Evolutionary conservation across 805 yeast genomes (phyloP), one percentile per base, ranked within the genome.

Genomic region (Geotrichum ghanense): DNA sequence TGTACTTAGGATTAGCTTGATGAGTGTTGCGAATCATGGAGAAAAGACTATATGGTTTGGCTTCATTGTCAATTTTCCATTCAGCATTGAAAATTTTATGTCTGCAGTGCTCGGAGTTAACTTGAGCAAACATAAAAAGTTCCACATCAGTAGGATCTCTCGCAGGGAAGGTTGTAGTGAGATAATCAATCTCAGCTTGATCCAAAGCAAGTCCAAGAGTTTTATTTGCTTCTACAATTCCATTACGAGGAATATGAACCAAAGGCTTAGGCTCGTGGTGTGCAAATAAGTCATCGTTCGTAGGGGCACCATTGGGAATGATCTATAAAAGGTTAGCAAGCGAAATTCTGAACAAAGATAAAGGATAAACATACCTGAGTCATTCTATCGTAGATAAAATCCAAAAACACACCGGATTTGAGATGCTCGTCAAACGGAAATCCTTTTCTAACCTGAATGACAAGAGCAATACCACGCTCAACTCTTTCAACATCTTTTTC

Each of bases 111-210:
- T 92, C 99, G 22, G 97, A 88, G 72, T 92, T 92, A 55, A 92
- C 98, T 70, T 92, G 99, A 39, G 98, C 99, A 72, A 92, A 92
- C 97, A 92, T 92, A 68, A 92, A 92, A 52, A 92, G 73, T 68
- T 92, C 99, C 21, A 88, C 97, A 65, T 92, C 98, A 25, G 97
- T 90, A 46, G 98, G 97, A 62, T 89, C 86, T 66, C 97, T 79
- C 45, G 81, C 72, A 48, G 78, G 83, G 70, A 92, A 92, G 1
- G 97, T 94, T 24, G 77, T 71, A 57, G 80, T 75, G 59, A 92
- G 75, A 66, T 92, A 92, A 42, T 83, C 85, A 56, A 92, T 86
- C 70, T 92, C 99, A 49, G 95, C 95, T 50, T 75, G 71, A 66
- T 94, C 97, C 56, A 92, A 72, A n/a, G 99, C 98, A 51, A 92